Base-by-base conservation (phyloP, 108 stramenopile genomes). In the Aureococcus anophagefferens region DNA sequence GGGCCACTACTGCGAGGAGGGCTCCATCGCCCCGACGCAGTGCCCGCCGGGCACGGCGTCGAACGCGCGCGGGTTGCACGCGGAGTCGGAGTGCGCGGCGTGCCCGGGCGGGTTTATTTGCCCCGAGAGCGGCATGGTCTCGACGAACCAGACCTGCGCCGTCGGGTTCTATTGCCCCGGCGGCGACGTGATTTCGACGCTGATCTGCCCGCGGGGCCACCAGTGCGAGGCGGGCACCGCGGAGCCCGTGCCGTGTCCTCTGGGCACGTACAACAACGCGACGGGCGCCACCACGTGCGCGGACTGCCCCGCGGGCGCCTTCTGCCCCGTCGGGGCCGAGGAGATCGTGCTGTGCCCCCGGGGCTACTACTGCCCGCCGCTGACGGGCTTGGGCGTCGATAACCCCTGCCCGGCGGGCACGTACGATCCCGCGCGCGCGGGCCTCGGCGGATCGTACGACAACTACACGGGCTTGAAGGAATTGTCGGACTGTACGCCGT, bases 311-410 rank as follows among this genome's bases (percentile, higher is more conserved):
- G 64, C 67, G 18, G 66, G 67, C 33, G 5, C 65, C 68, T 74
- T 44, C 73, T 68, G 67, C 68, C 73, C 73, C 3, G 51, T 45
- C 25, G 17, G 33, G 32, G 45, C n/a, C 28, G 31, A 35, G 25
- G 33, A 33, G 13, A 37, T 4, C 25, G 18, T 62, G 9, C 5
- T 74, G 45, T 83, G 82, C 46, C 82, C 79, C 18, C 51, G 33
- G 28, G 84, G 86, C 17, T 73, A 44, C 63, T 86, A 83, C 63
- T 86, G 86, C 67, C 80, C 76, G 44, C 5, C 59, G 14, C 84
- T 79, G n/a, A 25, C 15, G 31, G 64, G 64, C 21, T 14, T 25
- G 17, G 69, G 21, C 4, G 69, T 28, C 11, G 0, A 21, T 51
- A 28, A 59, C 0, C 51, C 70, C 32, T 68, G 70, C 35, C 28